Base-by-base conservation (phyloP, 2,329 filamentous ascomycete species). In the Coniella lustricola region DNA sequence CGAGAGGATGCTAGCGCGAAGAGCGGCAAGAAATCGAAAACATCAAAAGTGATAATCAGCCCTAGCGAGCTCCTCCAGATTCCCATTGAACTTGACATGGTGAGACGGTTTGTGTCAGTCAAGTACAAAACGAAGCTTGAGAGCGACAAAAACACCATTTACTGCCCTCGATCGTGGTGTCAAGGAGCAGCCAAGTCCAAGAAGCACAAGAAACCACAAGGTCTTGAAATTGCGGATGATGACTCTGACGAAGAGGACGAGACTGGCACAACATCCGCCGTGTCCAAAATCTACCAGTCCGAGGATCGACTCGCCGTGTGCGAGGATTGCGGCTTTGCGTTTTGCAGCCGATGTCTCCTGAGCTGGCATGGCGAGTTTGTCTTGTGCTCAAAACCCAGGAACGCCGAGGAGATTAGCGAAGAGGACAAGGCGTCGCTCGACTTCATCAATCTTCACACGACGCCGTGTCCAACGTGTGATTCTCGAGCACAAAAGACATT, bases 71-170 rank as follows among this genome's bases (percentile, higher is more conserved):
- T 97, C 36, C 71, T 90, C 4, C 82, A 88, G 59, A 88, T 91
- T 38, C 84, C 84, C 0, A 67, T 91, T 1, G 72, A 81, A 2
- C 77, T 84, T 50, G 81, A 86, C 14, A 77, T 76, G 31, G 89
- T 96, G 2, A 84, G 87, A 60, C 84, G 93, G 48, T 98, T 94
- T 63, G 87, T 95, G 4, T 82, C 82, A 33, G 75, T 97, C 52
- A 96, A 93, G 68, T 87, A 95, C 60, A 97, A 97, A 70, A 87
- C 86, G 55, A 86, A 89, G 63, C 79, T 97, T 3, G 93, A 97
- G 65, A 84, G 88, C 0, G 90, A 97, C 66, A 94, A 90, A 60
- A 85, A 83, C 50, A 96, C 90, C 0, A 78, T 96, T 31, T 97
- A 95, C 64, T 98, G 93, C 60, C 93, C 93, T 0, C 81, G 93